Percentiles rank a stretch among this genome's conserved stretches.
Conservation (phyloP, 2,329 filamentous ascomycete species). For the Ascosphaera apis region DNA sequence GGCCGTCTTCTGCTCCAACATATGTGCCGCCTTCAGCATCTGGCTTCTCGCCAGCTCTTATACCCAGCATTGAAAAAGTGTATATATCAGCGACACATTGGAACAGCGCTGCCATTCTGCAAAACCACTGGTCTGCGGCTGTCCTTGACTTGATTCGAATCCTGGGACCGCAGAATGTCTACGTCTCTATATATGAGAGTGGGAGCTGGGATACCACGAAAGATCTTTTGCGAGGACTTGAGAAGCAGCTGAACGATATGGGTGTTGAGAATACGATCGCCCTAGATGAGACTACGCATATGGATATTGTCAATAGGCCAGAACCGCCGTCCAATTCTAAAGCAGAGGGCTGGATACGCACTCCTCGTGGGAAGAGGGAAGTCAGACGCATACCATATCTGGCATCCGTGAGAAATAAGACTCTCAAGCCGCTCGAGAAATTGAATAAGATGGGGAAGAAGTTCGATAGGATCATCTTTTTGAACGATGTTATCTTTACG, state of each 20-base stretch:
- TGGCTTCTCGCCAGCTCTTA: too few species aligned
- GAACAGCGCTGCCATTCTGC: constrained; percentile 39
- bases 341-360: constrained; percentile 42
- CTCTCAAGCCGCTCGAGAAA: constrained; percentile 34
- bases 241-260: constrained; percentile 27
- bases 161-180: constrained; percentile 41
- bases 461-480: constrained; percentile 36
- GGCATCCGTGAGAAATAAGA: constrained; percentile 38
- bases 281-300: constrained; percentile 35
- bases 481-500: constrained; percentile 26
- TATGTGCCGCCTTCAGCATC: too few species aligned
- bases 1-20: too few species aligned
- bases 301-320: constrained; percentile 31
- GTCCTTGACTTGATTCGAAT: constrained; percentile 32
- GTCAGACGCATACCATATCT: constrained; percentile 47
- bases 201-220: constrained; percentile 49
- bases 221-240: constrained; percentile 33
- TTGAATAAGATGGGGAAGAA: constrained; percentile 26
- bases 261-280: constrained; percentile 33
- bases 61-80: constrained; percentile 12
- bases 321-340: constrained; percentile 20
- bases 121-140: constrained; percentile 38
- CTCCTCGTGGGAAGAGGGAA: constrained; percentile 29
- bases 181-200: constrained; percentile 43
- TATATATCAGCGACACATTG: constrained; percentile 50